These are phyloP conservation scores for Lasiodiplodia sp. DNA, from an alignment of 2,329 filamentous ascomycete genomes.

Conservation along the genomic window DNA sequence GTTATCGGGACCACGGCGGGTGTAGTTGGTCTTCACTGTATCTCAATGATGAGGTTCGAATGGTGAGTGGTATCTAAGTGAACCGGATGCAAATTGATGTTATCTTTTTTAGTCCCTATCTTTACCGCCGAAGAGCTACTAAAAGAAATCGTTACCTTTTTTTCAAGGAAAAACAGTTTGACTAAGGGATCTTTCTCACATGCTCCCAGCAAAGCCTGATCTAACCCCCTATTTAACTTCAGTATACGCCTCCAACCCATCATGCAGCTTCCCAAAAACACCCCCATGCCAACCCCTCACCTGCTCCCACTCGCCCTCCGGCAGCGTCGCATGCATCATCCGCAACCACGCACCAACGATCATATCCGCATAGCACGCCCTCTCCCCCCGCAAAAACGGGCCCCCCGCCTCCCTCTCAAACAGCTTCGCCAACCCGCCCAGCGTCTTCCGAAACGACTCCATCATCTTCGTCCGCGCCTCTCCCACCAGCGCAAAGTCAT, in stretches of 20 bases:
- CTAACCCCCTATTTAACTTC: conserved; percentile 8
- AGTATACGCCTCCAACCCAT: conserved; percentile 45
- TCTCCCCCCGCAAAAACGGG: conserved; percentile 57
- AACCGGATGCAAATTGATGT: no score
- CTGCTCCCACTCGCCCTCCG: conserved; percentile 56
- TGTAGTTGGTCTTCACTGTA: no score
- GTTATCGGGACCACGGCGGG: rapidly evolving
- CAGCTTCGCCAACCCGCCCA: conserved; percentile 53
- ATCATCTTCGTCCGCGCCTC: conserved; percentile 52
- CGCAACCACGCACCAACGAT: conserved; percentile 65
- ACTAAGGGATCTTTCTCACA: no score
- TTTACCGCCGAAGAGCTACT: no score
- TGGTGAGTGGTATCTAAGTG: no score
- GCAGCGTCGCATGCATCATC: conserved; percentile 53
- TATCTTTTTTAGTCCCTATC: no score
- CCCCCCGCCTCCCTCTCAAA: conserved; percentile 52
- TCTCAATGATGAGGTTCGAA: no score
- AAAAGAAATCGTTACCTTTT: no score
- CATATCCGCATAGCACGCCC: conserved; percentile 61
- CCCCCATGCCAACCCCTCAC: conserved; percentile 59
- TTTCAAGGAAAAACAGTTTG: no score
- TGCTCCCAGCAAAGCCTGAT: no score
- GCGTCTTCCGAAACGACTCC: conserved; percentile 49
- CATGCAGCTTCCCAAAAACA: conserved; percentile 58
- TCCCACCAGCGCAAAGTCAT: conserved; percentile 46